These are phyloP conservation scores for Exophiala sp. DNA, from an alignment of 2,329 filamentous ascomycete species.

Conservation along the genomic window DNA sequence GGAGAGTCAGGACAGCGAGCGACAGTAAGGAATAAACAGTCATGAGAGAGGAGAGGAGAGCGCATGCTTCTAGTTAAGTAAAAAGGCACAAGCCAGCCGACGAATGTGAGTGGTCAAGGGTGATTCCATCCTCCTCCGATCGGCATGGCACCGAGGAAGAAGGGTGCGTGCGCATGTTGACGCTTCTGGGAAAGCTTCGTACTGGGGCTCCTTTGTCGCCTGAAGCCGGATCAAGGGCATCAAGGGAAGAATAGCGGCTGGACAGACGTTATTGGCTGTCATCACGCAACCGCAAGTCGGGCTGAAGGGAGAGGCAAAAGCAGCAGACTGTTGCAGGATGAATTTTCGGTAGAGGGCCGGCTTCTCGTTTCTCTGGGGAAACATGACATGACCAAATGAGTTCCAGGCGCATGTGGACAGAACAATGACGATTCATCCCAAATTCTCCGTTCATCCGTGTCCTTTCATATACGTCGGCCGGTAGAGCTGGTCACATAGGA, in stretches of 20 bases:
- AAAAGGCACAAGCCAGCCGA: conserved; percentile 5
- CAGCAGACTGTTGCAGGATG: not conserved
- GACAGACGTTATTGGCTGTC: conserved; percentile 9
- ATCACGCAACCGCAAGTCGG: conserved; percentile 7
- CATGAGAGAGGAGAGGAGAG: not conserved
- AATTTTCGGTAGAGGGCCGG: conserved; percentile 20
- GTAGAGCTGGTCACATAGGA: too few relatives aligned
- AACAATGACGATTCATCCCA: conserved; percentile 9
- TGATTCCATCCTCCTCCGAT: conserved; percentile 11
- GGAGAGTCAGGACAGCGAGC: not conserved
- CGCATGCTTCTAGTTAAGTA: conserved; percentile 16
- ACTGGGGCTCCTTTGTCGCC: not conserved
- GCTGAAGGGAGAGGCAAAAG: conserved; percentile 10
- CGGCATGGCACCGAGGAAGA: conserved; percentile 5
- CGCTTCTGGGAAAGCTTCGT: conserved; percentile 8
- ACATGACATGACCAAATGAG: not conserved
- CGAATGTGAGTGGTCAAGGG: conserved; percentile 1
- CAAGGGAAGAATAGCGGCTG: conserved; percentile 11
- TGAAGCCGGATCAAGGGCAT: not conserved
- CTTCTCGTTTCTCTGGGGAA: conserved; percentile 12
- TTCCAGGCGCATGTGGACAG: conserved; percentile 9
- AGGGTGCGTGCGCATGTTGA: not conserved
- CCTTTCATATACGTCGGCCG: not conserved
- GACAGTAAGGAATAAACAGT: conserved; percentile 1
- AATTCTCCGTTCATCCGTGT: conserved; percentile 13